These are phyloP conservation scores for Calonectria pteridis DNA, from an alignment of 2,329 filamentous ascomycete species.

Conservation along the genomic window DNA sequence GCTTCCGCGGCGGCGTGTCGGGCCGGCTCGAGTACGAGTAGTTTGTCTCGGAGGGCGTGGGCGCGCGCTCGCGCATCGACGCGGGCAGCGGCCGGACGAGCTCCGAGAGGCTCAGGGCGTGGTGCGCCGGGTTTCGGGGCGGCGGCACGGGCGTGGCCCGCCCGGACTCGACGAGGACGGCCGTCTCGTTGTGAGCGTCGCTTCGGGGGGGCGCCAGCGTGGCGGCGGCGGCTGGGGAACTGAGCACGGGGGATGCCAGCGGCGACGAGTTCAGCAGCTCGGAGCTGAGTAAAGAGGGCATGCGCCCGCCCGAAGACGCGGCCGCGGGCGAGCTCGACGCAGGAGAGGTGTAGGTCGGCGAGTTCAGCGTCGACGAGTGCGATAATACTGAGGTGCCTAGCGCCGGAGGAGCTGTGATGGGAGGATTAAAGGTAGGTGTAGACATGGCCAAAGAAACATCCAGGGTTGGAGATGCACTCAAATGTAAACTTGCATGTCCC, in stretches of 20 bases:
- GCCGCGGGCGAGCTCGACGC: not conserved
- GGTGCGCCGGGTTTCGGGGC: conserved; percentile 1
- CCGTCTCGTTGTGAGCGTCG: not conserved
- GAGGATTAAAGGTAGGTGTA: not conserved
- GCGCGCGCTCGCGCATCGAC: not conserved
- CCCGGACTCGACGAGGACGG: not conserved
- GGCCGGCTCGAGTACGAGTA: not conserved
- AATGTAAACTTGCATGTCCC: not conserved
- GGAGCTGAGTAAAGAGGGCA: not conserved
- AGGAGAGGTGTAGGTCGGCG: not conserved
- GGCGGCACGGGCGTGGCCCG: not conserved
- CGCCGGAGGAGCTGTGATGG: not conserved
- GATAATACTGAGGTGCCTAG: not conserved
- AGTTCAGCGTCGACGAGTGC: not conserved
- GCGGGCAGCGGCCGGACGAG: not conserved
- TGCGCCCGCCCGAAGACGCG: not conserved
- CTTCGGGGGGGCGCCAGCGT: not conserved
- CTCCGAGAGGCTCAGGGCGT: not conserved
- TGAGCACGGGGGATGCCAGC: not conserved
- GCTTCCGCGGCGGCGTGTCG: not conserved
- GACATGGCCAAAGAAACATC: not conserved
- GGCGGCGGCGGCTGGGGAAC: not conserved
- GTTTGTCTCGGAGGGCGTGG: not conserved
- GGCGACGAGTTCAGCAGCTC: not conserved
- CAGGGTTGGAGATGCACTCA: not conserved